Evolutionary conservation across 371 early-diverging fungal species (phyloP), one percentile per base, ranked within the genome.

Genomic region (Zychaea mexicana): DNA sequence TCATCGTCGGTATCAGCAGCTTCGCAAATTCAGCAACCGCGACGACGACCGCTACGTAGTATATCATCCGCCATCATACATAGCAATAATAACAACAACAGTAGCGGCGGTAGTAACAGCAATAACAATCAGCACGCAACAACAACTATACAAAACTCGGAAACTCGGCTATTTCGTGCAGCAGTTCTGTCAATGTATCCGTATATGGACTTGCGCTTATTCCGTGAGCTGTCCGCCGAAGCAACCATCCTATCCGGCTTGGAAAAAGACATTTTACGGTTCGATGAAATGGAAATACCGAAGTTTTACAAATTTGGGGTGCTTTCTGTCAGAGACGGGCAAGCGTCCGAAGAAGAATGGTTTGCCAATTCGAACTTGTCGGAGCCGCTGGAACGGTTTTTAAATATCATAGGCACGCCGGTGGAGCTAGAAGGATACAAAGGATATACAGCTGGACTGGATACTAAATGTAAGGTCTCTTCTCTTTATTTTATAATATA

Each of bases 251-350:
- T 75, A 52, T 56, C 74, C 28, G 86, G 83, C 7, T 71, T 92
- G 22, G 91, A 85, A 64, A 83, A 82, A 60, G 85, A 82, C 8
- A 39, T 87, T 15, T 62, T 83, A 13, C 72, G 74, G 30, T 85
- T 82, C 68, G 87, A 87, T 58, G 87, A 85, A 67, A 73, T 82
- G 33, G 82, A 78, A 66, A 83, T 91, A 28, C 90, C 89, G 22
- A 77, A 88, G 52, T 74, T 76, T 57, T 94, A 93, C 74, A 94
- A 94, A 68, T 93, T 94, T 85, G 94, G 93, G 3, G 82, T 94
- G 9, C 73, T 86, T 24, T 82, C 88, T 54, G 78, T 92, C 1
- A 74, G 63, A 31, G 73, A 82, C 13, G 89, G 87, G 5, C 93
- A 94, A 70, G 73, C 79, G 0, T 84, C 82, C 12, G 94, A 94